Percentiles rank a stretch among this genome's conserved stretches.
Evolutionary conservation across 306 rosid genomes (phyloP).

Genomic region (Datisca glomerata): DNA sequence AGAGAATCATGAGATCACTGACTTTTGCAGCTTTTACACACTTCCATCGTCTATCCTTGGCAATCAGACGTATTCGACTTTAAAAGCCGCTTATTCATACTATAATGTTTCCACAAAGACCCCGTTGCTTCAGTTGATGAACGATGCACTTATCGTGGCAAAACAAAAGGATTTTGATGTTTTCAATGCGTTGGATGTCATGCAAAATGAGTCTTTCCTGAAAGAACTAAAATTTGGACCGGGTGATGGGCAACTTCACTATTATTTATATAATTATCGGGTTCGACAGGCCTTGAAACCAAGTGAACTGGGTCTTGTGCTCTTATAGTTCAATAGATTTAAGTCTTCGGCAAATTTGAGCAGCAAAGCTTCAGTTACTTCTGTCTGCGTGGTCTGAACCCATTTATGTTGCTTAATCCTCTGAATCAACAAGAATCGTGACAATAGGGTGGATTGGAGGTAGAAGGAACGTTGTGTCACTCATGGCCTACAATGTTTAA

Average conservation of each 20-base stretch:
- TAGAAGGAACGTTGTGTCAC: too few species aligned
- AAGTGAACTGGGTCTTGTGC: slow-evolving; percentile 55
- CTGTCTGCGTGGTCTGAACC: too few species aligned
- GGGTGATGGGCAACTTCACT: slow-evolving; percentile 60
- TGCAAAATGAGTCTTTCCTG: slow-evolving; percentile 54
- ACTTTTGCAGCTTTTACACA: slow-evolving; percentile 93
- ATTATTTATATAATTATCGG: slow-evolving; percentile 47
- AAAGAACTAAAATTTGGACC: slow-evolving; percentile 61
- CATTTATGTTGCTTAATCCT: too few species aligned
- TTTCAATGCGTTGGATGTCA: slow-evolving; percentile 75
- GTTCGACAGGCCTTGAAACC: slow-evolving; percentile 39
- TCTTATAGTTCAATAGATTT: slow-evolving; percentile 33
- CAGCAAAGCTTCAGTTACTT: too few species aligned
- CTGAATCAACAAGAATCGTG: too few species aligned
- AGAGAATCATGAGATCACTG: slow-evolving; percentile 71
- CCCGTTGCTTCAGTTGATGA: slow-evolving; percentile 68
- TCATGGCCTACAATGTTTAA: too few species aligned
- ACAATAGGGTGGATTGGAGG: too few species aligned
- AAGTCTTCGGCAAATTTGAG: too few species aligned
- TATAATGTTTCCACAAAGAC: slow-evolving; percentile 61
- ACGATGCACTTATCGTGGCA: slow-evolving; percentile 64
- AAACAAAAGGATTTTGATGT: slow-evolving; percentile 67
- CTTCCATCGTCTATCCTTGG: slow-evolving; percentile 88
- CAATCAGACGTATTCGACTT: slow-evolving; percentile 45
- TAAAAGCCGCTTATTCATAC: slow-evolving; percentile 84